phyloP scores from a whole-genome alignment of 306 rosid genomes.

The Vachellia pachyceras region DNA sequence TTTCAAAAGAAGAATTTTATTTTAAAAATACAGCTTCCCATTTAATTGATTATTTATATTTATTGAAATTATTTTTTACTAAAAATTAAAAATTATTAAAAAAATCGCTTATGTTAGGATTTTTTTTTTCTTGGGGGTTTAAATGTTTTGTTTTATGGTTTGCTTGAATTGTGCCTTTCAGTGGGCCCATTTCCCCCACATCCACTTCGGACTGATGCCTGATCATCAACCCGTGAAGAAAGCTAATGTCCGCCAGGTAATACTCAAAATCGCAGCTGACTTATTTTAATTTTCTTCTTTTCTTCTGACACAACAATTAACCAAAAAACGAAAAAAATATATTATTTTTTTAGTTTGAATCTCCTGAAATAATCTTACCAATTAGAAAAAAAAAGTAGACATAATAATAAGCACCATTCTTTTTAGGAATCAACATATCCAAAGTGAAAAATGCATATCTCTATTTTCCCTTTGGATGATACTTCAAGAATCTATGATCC shows the following conservation, averaged over 20 bases:
- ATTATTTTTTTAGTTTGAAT: too few relatives aligned
- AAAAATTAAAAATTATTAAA: background rate
- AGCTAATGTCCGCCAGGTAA: conserved; percentile 76
- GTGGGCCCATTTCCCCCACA: conserved; percentile 99
- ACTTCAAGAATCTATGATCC: background rate
- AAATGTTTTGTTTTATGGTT: background rate
- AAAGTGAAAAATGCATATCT: too few relatives aligned
- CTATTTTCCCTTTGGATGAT: background rate
- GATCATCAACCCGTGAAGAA: conserved; percentile 84
- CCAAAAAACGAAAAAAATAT: background rate
- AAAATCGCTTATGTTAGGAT: background rate
- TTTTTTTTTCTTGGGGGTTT: background rate
- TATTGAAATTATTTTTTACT: background rate
- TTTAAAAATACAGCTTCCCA: background rate
- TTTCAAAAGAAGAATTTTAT: background rate
- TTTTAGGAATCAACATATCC: background rate
- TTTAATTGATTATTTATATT: background rate
- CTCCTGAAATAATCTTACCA: background rate
- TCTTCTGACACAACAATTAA: background rate
- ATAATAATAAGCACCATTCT: too few relatives aligned
- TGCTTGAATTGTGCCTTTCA: conserved; percentile 43
- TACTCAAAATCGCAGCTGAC: conserved; percentile 42
- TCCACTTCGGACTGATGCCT: conserved; percentile 96
- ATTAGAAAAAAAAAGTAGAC: too few relatives aligned
- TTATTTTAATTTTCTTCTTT: background rate